A percentile compares a stretch with the other conserved stretches of the same genome.
These are phyloP conservation scores for Paraglomus occultum DNA, from an alignment of 192 early-diverging fungal species.

Conservation along the genomic window DNA sequence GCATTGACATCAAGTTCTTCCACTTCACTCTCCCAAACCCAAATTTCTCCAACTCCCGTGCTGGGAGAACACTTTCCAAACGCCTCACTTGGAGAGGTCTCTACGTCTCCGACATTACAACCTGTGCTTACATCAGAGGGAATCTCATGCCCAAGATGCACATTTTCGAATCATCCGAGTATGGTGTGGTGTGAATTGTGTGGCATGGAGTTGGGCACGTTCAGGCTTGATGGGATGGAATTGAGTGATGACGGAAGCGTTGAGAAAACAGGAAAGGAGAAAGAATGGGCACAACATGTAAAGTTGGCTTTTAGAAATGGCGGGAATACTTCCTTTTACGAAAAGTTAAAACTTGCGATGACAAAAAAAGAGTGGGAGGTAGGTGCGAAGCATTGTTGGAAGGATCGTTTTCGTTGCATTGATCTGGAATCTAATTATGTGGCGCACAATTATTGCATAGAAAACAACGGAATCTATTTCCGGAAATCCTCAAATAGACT, in stretches of 20 bases:
- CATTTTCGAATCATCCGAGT: constrained; percentile 84
- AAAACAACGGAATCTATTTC: neutral
- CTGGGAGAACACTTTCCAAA: neutral
- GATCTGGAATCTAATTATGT: too few species aligned
- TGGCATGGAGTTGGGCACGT: constrained; percentile 54
- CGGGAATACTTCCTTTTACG: constrained; percentile 59
- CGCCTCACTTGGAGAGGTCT: neutral
- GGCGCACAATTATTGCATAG: neutral
- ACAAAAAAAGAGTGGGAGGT: constrained; percentile 65
- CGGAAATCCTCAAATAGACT: constrained; percentile 11
- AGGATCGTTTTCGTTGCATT: neutral
- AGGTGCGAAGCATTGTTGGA: neutral
- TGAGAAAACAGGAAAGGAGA: neutral
- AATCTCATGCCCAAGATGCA: constrained; percentile 72
- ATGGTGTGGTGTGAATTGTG: constrained; percentile 86
- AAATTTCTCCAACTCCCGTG: constrained; percentile 25
- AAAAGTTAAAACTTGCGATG: constrained; percentile 62
- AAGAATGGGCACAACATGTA: constrained; percentile 34
- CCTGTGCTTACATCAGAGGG: constrained; percentile 12
- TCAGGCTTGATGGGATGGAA: constrained; percentile 12
- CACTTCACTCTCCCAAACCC: neutral
- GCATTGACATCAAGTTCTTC: neutral
- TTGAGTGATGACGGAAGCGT: neutral
- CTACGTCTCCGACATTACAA: neutral
- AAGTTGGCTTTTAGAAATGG: constrained; percentile 82